A percentile compares a stretch with the other conserved stretches of the same genome.
Evolutionary conservation across 2,329 filamentous ascomycete genomes (phyloP).

Genomic region (Xylariales sp.): DNA sequence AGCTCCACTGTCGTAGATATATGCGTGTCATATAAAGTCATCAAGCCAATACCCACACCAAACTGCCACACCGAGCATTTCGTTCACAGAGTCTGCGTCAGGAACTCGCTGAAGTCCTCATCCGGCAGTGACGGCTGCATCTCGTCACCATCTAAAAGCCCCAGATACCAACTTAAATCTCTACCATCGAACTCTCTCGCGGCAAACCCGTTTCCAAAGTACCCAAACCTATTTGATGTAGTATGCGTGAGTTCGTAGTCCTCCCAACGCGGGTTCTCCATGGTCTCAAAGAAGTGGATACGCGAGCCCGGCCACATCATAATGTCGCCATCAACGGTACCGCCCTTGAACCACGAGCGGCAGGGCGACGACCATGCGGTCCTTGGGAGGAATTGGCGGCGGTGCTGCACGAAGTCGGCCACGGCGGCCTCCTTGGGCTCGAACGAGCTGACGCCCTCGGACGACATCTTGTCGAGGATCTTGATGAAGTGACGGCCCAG

Average conservation of each 20-base stretch:
- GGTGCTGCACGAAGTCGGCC: conserved; percentile 26
- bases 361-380: conserved; percentile 22
- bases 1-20: no score
- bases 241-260: conserved; percentile 20
- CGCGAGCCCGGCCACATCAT: conserved; percentile 24
- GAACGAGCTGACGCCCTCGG: conserved; percentile 20
- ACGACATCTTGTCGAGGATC: conserved; percentile 23
- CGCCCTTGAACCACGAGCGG: conserved; percentile 24
- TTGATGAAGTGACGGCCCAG: conserved; percentile 25
- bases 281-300: conserved; percentile 22
- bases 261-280: conserved; percentile 22
- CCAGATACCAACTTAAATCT: conserved; percentile 11
- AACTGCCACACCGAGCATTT: no score
- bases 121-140: conserved; percentile 3
- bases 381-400: conserved; percentile 21
- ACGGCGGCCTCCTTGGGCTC: conserved; percentile 20
- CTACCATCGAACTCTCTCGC: conserved; percentile 6
- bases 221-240: conserved; percentile 20
- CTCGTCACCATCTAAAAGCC: neutral
- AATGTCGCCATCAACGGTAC: conserved; percentile 19
- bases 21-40: no score
- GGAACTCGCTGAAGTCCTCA: conserved; percentile 1
- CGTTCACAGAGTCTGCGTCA: no score
- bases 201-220: conserved; percentile 22
- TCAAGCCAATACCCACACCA: no score